Base-by-base conservation (phyloP, 345 rosid species). In the Rubroshorea leprosula region DNA sequence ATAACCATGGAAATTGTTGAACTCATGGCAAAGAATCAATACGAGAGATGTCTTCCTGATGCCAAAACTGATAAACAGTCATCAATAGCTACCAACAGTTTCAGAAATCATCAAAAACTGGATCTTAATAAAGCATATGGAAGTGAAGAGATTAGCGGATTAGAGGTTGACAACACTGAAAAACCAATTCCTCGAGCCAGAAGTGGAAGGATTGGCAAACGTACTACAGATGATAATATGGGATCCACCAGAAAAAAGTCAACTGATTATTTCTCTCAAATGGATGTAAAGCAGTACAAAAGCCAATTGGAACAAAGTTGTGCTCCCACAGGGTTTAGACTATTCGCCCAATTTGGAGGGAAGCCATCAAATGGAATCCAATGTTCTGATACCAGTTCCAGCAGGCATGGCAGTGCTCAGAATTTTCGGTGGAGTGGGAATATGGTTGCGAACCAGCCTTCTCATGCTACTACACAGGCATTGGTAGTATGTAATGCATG, bases 1-100 rank as follows among this genome's bases (percentile, higher is more conserved):
- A 82, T 83, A 62, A 90, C 96, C 14, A 85, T 87, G 97, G 99
- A 87, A 66, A 87, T 94, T 56, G 97, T 79, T 23, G 97, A 94
- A 72, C 89, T 87, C 66, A 80, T 87, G 90, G 96, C 99, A 63
- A 87, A 80, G 74, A 73, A 80, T 77, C 97, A 87, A 65, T 84
- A 82, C 50, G 99, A 87, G 73, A 81, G 88, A 74, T 77, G 89
- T 68, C 93, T 80, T 59, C 83, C 90, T 16, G 87, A 88, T 77
- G 66, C 74, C 61, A 86, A 76, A 51, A 70, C 60, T 44, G 87
- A 69, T 23, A 77, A 69, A 58, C 64, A 53, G 60, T 68, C 70
- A 24, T 20, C 71, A 26, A 82, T 74, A 74, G 69, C 75, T 57
- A 47, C 70, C 14, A 48, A 47, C 38, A 65, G 48, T 57, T 22